Evolutionary conservation across 2,329 filamentous ascomycete genomes (phyloP).

Genomic region (Talaromyces pinophilus): DNA sequence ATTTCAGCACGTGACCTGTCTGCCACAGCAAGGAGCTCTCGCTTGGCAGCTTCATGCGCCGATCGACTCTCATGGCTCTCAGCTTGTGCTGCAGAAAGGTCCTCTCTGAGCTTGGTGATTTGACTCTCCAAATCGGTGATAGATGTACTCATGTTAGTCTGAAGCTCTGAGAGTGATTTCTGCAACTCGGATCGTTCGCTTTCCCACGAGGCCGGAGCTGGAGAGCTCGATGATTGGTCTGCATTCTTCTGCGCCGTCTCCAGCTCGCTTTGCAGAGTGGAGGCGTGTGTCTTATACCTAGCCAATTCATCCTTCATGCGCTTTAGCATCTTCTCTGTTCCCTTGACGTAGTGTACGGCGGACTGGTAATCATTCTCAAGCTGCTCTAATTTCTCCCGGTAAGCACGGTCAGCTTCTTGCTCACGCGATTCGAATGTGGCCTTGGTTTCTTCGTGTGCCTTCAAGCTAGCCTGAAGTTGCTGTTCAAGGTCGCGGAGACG

Average conservation of each 20-base stretch:
- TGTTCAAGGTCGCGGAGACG: constrained; percentile 84
- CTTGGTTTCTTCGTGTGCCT: constrained; percentile 84
- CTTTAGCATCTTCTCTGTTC: constrained; percentile 98
- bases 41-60: constrained; percentile 55
- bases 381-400: constrained; percentile 89
- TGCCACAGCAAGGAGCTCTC: constrained; percentile 58
- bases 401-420: constrained; percentile 83
- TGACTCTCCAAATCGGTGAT: constrained; percentile 70
- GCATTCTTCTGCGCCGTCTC: constrained; percentile 62
- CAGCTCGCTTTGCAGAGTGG: constrained; percentile 79
- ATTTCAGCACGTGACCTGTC: constrained; percentile 67
- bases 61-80: constrained; percentile 69
- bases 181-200: constrained; percentile 68
- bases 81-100: constrained; percentile 65
- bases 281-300: constrained; percentile 85
- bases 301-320: constrained; percentile 97
- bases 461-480: constrained; percentile 74
- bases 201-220: constrained; percentile 68
- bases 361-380: constrained; percentile 98
- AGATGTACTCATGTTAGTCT: constrained; percentile 67
- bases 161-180: constrained; percentile 66
- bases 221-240: constrained; percentile 42
- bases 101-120: constrained; percentile 66
- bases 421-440: constrained; percentile 73
- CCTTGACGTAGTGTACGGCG: constrained; percentile 95